These are phyloP conservation scores for Aspergillus felis DNA, from an alignment of 2,329 filamentous ascomycete genomes.

Conservation along the genomic window DNA sequence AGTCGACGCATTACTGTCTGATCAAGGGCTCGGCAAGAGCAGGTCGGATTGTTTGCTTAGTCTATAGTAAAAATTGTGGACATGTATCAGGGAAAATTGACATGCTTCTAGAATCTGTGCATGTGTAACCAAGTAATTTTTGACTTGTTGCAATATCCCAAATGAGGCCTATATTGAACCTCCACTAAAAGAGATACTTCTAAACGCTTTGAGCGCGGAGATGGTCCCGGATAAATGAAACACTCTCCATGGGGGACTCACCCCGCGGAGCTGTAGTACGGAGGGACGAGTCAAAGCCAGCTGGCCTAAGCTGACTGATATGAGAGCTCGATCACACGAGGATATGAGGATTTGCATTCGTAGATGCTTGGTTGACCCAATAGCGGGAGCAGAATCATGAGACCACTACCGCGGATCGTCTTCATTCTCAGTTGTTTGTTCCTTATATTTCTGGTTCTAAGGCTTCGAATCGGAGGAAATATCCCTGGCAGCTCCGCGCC, in stretches of 20 bases:
- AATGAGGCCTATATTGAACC: neutral
- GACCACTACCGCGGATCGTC: too few relatives aligned
- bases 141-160: neutral
- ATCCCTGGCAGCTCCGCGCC: too few relatives aligned
- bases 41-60: neutral
- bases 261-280: neutral
- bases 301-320: neutral
- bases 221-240: neutral
- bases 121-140: neutral
- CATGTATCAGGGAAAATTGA: neutral
- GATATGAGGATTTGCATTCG: neutral
- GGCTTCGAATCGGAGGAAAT: too few relatives aligned
- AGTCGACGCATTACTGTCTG: conserved; percentile 16
- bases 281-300: neutral
- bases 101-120: neutral
- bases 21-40: neutral
- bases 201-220: neutral
- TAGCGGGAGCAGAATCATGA: too few relatives aligned
- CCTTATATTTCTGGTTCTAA: too few relatives aligned
- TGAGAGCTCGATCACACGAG: neutral
- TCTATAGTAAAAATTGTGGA: neutral
- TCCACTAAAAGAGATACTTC: neutral
- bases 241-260: too few relatives aligned
- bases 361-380: too few relatives aligned
- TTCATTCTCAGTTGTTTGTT: too few relatives aligned